Base-by-base conservation (phyloP, 1,139 yeast genomes). In the Protomyces lactucae-debilis region DNA sequence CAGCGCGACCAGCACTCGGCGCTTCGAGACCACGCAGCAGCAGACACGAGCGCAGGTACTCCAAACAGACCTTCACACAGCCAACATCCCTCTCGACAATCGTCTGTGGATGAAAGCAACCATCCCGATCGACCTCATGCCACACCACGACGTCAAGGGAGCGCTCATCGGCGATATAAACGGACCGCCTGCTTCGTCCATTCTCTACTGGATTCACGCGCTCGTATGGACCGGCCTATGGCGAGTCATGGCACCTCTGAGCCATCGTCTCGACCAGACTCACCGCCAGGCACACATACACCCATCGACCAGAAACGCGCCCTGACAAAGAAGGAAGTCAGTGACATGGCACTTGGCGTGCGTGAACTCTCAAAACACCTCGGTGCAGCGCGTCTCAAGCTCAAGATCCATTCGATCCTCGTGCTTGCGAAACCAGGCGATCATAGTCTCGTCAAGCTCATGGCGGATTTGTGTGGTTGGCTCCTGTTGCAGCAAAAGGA, bases 381-480 rank as follows among this genome's bases (percentile, higher is more conserved):
- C 60, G 73, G 78, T 39, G 59, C 69, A 71, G 72, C 77, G 18
- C 73, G 86, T 14, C 83, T 87, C 70, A 85, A 84, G 67, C 76
- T 86, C 61, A 82, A 82, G 66, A 85, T 85, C 46, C 74, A 77
- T 60, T 82, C 84, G 36, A 80, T 87, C 55, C 79, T 87, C 80
- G 79, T 87, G 28, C 83, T 86, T n/a, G 83, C 91, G 54, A 87
- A 87, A 73, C 84, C 88, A 3, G 79, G 84, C 69, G 93, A 87
- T 72, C 78, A 80, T 64, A 79, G 83, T 35, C 80, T 88, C 46
- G 80, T 84, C 21, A 76, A 76, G 61, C 76, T 82, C 68, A 85
- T 91, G 0, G 72, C 82, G 57, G 83, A 82, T 68, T 78, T 87
- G 52, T 83, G 83, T 1, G 80, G 81, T 67, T 86, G 86, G 84